phyloP scores from a whole-genome alignment of 2,329 filamentous ascomycete species.

The Cladophialophora yegresii region DNA sequence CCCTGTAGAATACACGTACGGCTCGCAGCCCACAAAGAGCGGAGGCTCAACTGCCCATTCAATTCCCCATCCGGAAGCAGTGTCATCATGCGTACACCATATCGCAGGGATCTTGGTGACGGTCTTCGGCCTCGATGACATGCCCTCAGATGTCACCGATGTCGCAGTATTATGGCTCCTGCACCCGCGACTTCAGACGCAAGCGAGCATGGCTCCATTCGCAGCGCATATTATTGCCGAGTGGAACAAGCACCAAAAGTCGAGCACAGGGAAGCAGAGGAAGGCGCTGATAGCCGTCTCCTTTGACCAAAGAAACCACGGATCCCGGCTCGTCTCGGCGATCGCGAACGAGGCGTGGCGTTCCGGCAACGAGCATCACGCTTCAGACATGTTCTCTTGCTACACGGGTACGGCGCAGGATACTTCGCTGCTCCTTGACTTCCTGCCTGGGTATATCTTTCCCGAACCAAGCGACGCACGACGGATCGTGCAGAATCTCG shows the following conservation, averaged over 20 bases:
- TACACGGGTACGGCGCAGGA: slow-evolving; percentile 70
- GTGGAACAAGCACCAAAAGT: slow-evolving; percentile 58
- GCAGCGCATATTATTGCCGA: slow-evolving; percentile 68
- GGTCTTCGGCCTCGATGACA: slow-evolving; percentile 77
- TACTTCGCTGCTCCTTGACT: slow-evolving; percentile 71
- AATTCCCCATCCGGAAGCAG: slow-evolving; percentile 32
- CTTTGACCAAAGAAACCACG: slow-evolving; percentile 95
- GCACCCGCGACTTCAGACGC: slow-evolving; percentile 72
- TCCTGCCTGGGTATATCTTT: slow-evolving; percentile 74
- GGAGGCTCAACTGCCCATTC: slow-evolving; percentile 33
- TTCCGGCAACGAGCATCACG: slow-evolving; percentile 75
- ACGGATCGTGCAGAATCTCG: slow-evolving; percentile 64
- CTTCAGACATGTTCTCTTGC: slow-evolving; percentile 81
- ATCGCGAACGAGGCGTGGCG: slow-evolving; percentile 77
- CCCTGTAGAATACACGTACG: slow-evolving; percentile 36
- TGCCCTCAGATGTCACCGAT: slow-evolving; percentile 56
- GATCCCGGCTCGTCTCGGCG: slow-evolving; percentile 66
- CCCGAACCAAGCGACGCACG: slow-evolving; percentile 46
- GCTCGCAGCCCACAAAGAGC: slow-evolving; percentile 16
- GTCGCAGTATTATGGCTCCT: slow-evolving; percentile 89
- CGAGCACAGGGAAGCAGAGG: slow-evolving; percentile 34
- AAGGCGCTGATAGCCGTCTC: slow-evolving; percentile 74
- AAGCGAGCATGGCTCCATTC: slow-evolving; percentile 73
- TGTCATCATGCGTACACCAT: slow-evolving; percentile 54
- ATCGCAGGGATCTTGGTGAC: slow-evolving; percentile 78